Base-by-base conservation (phyloP, 345 rosid genomes). In the Clarkia xantiana region DNA sequence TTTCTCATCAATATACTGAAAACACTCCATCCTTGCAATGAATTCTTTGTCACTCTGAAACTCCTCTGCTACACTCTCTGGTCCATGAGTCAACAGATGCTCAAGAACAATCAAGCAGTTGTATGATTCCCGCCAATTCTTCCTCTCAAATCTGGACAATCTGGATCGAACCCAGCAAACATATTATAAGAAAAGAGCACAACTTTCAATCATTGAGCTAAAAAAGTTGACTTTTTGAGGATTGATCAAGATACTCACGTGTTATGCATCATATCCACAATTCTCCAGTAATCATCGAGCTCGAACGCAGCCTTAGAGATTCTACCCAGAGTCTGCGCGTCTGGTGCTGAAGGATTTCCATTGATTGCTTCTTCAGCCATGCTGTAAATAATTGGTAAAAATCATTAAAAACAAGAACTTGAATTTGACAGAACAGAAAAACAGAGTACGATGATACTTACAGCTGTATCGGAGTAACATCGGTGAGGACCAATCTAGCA, bases 281-380 rank as follows among this genome's bases (percentile, higher is more conserved):
- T 90, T 64, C 77, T 71, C 65, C 73, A 71, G 54, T 78, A 90
- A 65, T 90, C 84, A 63, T 86, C 97, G 12, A 85, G 65, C 62
- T 90, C 97, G 57, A 90, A 90, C 76, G 94, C 97, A 41, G 94
- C 86, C 66, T 70, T 79, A 25, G 97, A 90, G 62, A 90, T 85
- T 18, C 74, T 73, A 45, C 81, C 83, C 42, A 90, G 55, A 39
- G 81, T 75, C 14, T 68, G 70, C 12, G 84, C 56, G 45, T 90
- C 85, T 18, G 94, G 91, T 0, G 81, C 65, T 67, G 78, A 71
- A 45, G 76, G 65, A 52, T 77, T 75, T 49, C 78, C 84, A 57
- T 65, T 75, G 23, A 81, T 78, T 48, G 88, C 91, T 61, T 90
- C 95, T 57, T 86, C 97, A 40, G 84, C 75, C 82, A 86, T 69